phyloP scores from a whole-genome alignment of 148 eudicot genomes.

The Rhododendron molle region DNA sequence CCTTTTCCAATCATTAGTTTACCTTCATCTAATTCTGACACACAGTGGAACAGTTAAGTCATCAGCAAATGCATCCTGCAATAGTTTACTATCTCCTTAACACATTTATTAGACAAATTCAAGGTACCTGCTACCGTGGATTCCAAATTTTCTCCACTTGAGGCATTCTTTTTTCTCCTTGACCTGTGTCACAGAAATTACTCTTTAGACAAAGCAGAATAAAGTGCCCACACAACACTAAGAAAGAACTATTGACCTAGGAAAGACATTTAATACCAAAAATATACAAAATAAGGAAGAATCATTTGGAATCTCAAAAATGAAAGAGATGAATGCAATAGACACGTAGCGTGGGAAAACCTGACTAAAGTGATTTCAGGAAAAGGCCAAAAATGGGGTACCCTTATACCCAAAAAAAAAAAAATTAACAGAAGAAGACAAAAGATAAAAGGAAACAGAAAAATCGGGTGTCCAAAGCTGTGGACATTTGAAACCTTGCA shows the following conservation, averaged over 20 bases:
- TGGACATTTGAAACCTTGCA: neutral
- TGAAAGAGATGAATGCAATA: neutral
- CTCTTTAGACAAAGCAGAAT: neutral
- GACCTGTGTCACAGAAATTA: constrained; percentile 31
- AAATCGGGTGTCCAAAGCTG: neutral
- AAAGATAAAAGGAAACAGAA: neutral
- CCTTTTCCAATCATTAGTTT: neutral
- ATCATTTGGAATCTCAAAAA: neutral
- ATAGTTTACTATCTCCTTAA: neutral
- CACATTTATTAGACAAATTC: neutral
- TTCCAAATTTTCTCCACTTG: constrained; percentile 45
- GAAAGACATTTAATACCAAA: too few species aligned
- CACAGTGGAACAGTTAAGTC: neutral
- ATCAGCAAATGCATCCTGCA: neutral
- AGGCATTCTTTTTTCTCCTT: constrained; percentile 46
- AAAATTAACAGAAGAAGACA: neutral
- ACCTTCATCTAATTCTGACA: neutral
- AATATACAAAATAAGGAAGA: neutral
- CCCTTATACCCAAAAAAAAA: neutral
- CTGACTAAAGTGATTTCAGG: neutral
- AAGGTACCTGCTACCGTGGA: constrained; percentile 34
- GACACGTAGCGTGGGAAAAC: neutral
- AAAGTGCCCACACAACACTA: neutral
- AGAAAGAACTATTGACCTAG: neutral
- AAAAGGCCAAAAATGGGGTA: neutral